Evolutionary conservation across 2,329 filamentous ascomycete genomes (phyloP).

Genomic region (Calonectria pteridis): DNA sequence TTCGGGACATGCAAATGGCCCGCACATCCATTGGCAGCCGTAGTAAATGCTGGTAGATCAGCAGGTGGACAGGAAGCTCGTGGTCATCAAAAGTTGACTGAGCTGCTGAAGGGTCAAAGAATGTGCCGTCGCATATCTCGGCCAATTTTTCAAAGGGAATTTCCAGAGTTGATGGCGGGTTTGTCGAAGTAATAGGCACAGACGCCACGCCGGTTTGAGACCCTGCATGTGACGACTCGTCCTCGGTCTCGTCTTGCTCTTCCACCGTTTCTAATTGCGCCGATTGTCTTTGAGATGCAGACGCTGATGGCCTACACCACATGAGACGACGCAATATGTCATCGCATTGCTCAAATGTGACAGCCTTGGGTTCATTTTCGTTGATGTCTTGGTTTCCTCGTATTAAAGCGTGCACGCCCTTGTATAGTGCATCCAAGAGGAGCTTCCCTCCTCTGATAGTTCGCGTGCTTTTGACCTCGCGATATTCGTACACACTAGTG

Average conservation of each 20-base stretch:
- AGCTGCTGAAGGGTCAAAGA: constrained; percentile 72
- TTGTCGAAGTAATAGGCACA: constrained; percentile 61
- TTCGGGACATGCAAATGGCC: constrained; percentile 87
- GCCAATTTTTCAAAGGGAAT: constrained; percentile 79
- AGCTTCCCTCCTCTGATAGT: constrained; percentile 81
- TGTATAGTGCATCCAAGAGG: constrained; percentile 77
- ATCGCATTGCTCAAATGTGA: constrained; percentile 84
- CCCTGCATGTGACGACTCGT: constrained; percentile 40
- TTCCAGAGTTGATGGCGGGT: constrained; percentile 66
- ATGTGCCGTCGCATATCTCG: constrained; percentile 79
- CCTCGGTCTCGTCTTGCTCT: constrained; percentile 68
- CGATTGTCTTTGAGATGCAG: constrained; percentile 53
- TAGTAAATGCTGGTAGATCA: constrained; percentile 83
- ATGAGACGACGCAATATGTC: constrained; percentile 80
- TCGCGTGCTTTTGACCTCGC: constrained; percentile 78
- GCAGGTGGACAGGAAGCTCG: constrained; percentile 80
- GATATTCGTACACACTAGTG: constrained; percentile 90
- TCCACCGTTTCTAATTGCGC: constrained; percentile 61
- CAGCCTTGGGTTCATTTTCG: constrained; percentile 49
- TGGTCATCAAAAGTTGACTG: constrained; percentile 82
- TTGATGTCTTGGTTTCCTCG: constrained; percentile 48
- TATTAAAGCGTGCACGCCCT: constrained; percentile 61
- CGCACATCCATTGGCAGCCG: constrained; percentile 85
- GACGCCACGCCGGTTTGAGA: constrained; percentile 48
- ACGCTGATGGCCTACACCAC: constrained; percentile 73